Base-by-base conservation (phyloP, 257 asterid species). In the Nicotiana attenuata region DNA sequence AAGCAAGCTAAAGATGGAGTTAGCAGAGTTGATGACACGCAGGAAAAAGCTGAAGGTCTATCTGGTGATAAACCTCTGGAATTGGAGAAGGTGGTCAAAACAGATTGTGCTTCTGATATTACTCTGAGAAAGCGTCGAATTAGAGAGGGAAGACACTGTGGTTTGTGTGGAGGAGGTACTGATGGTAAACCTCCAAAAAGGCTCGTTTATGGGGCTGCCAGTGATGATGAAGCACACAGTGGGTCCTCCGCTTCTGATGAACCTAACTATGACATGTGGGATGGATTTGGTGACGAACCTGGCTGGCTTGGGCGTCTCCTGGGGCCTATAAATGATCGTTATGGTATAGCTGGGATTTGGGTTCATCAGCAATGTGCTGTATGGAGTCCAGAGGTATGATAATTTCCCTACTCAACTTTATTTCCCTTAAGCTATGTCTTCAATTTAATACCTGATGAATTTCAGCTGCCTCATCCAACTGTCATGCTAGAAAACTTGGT, bases 311-410 rank as follows among this genome's bases (percentile, higher is more conserved):
- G 99, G 68, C 95, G 96, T 84, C 98, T 94, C 22, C 84, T 96
- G 86, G 99, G 99, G 75, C 99, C 99, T 38, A 92, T 96, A 66
- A 94, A 94, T 83, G 98, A 96, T 84, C 96, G 97, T 19, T 91
- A 89, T 82, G 99, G 99, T 61, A 94, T 96, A 84, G 99, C 99
- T 38, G 96, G 98, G 80, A 93, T 96, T 84, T 96, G 98, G 98
- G 98, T 96, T 82, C 99, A 96, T 88, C 99, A 96, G 85, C 98
- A 92, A 76, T 96, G 99, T 92, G 99, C 99, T 82, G 99, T 96
- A 26, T 96, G 99, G 99, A 96, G 99, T 89, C 99, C 99, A 13
- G 99, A 96, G 98, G 99, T 96, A 85, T 88, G 88, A 26, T 82
- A 47, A 52, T 77, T 19, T 11, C 45, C 47, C 15, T 22, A 19